Evolutionary conservation across 2,329 filamentous ascomycete species (phyloP).

Genomic region (Scytalidium lignicola): DNA sequence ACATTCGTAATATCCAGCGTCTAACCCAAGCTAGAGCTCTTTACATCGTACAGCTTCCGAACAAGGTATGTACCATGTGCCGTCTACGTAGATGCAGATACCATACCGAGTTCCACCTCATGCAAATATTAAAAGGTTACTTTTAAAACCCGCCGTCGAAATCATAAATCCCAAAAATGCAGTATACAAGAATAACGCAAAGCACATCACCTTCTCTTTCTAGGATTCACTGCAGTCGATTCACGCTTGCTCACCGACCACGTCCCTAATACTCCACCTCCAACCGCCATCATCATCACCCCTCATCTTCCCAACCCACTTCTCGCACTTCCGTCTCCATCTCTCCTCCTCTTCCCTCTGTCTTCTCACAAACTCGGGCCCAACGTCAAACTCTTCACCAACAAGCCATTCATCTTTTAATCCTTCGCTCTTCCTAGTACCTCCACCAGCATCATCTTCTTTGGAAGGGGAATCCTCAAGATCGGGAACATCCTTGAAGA

Average conservation of each 20-base stretch:
- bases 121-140: background rate
- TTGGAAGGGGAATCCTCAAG: constrained; percentile 58
- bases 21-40: background rate
- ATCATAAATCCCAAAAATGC: background rate
- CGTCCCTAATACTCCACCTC: constrained; percentile 72
- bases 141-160: background rate
- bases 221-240: background rate
- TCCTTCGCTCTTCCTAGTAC: constrained; percentile 49
- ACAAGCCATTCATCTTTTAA: constrained; percentile 76
- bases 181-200: background rate
- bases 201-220: background rate
- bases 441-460: constrained; percentile 39
- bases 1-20: background rate
- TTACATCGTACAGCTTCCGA: background rate
- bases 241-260: constrained; percentile 31
- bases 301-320: constrained; percentile 65
- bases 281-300: constrained; percentile 52
- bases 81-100: background rate
- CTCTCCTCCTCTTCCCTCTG: constrained; percentile 88
- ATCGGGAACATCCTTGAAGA: constrained; percentile 92
- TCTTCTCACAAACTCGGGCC: constrained; percentile 83
- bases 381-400: constrained; percentile 95
- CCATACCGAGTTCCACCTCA: background rate
- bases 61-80: background rate
- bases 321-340: constrained; percentile 83